phyloP scores from a whole-genome alignment of 129 eudicot genomes.

The Artemisia tridentata region DNA sequence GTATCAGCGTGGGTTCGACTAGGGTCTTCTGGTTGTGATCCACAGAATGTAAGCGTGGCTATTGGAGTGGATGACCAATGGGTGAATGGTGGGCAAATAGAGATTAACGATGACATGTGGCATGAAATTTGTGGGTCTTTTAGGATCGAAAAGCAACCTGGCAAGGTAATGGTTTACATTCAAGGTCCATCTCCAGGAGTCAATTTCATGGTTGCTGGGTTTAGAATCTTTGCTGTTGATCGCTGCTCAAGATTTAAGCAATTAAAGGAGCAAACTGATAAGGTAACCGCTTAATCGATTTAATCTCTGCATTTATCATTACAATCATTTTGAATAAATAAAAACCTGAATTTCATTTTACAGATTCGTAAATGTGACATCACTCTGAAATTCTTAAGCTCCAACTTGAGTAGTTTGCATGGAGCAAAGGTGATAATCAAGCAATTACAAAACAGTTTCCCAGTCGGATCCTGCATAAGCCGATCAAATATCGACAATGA shows the following conservation, averaged over 20 bases:
- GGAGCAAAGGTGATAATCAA: conserved; percentile 52
- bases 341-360: conserved; percentile 3
- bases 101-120: conserved; percentile 62
- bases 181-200: conserved; percentile 73
- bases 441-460: conserved; percentile 73
- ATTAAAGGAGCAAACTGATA: conserved; percentile 60
- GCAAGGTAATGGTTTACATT: conserved; percentile 61
- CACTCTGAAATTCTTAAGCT: conserved; percentile 53
- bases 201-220: conserved; percentile 65
- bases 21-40: conserved; percentile 46
- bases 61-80: conserved; percentile 70
- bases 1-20: conserved; percentile 93
- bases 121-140: conserved; percentile 74
- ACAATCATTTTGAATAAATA: neutral
- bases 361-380: conserved; percentile 89
- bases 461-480: conserved; percentile 75
- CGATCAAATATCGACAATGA: conserved; percentile 71
- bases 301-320: neutral
- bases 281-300: conserved; percentile 37
- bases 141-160: conserved; percentile 56
- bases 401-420: conserved; percentile 31
- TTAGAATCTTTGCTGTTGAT: conserved; percentile 74
- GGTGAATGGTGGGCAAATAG: conserved; percentile 88
- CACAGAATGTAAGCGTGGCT: conserved; percentile 72
- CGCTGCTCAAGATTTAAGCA: conserved; percentile 62